Evolutionary conservation across 148 eudicot species (phyloP), one percentile per base, ranked within the genome.

Genomic region (Fagopyrum esculentum): DNA sequence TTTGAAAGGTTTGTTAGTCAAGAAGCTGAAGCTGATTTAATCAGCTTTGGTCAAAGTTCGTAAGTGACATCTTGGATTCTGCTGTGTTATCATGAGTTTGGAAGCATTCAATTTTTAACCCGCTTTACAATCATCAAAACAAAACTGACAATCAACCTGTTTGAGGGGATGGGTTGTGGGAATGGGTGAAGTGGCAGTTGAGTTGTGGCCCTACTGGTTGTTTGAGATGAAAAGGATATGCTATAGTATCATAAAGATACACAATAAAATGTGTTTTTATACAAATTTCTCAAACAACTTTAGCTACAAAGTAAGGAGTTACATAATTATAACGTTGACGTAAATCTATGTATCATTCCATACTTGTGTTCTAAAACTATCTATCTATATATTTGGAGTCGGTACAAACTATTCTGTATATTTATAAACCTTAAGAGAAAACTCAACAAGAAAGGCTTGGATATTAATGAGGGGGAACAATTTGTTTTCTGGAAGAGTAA

Each of bases 11-110:
- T 35, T 35, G 45, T 10, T 35, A 63, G 69, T 63, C 44, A 63
- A 63, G 13, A 63, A 63, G 45, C 44, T 35, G 16, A 60, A 63
- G 69, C 45, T 30, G 69, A 35, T 19, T 59, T 4, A 59, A 59
- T 9, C 30, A 59, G 66, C 40, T 59, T 17, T 59, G 40, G 3
- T 22, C 40, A 10, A 60, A 60, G 10, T 4, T 29, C 10, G 8
- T 63, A 11, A 10, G 16, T 63, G 69, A 44, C 69, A 63, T 29
- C 45, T 63, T 63, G 70, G 70, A 64, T 64, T 61, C 30, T 9
- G 8, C 40, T 64, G 44, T 40, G 46, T 15, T 64, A 35, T 64
- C 46, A 64, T 43, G 19, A 64, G 46, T 64, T 64, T 29, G 16
- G 45, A 63, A 63, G 6, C 45, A 11, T 64, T 64, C 17, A 35